Base-by-base conservation (phyloP, 2,329 filamentous ascomycete genomes). In the Xylaria arbuscula region DNA sequence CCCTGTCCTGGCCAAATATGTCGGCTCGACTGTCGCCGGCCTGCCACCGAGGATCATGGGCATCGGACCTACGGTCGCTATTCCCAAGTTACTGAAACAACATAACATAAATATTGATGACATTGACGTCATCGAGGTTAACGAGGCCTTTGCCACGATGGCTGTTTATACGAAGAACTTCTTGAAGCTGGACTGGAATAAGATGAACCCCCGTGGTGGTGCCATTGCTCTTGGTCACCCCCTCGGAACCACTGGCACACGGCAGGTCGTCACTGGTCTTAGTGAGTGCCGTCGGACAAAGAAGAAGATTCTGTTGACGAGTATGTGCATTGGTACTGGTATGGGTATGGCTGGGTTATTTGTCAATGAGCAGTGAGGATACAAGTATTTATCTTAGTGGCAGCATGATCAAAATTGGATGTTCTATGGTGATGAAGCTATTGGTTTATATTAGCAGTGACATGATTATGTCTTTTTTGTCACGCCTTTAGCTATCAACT, bases 121-220 rank as follows among this genome's bases (percentile, higher is more conserved):
- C 75, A 88, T 96, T 70, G 96, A 99, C 78, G 87, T 98, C 42
- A 86, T 95, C 74, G 96, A 98, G 87, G 83, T 99, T 78, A 99
- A 99, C 84, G 96, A 99, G 87, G 96, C 96, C 1, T 99, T 99
- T 77, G 95, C 94, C 24, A 96, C 92, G 61, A 98, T 98, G 96
- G 94, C 93, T 1, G 94, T 98, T 36, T 98, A 98, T 87, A 97
- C 94, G 83, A 83, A 92, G 64, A 86, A 93, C 76, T 88, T 84
- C 72, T 86, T 96, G 59, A 88, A 88, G 72, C 83, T 95, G 59
- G 90, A 92, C 78, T 88, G 87, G 81, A 81, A 86, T 76, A 95
- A 94, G 88, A 88, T 96, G 86, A 96, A 96, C 83, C 87, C 90
- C 32, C 86, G 92, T 68, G 93, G 93, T 74, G 93, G 93, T 71